Base-by-base conservation (phyloP, 106 monocot genomes). In the Phalaenopsis equestris region DNA sequence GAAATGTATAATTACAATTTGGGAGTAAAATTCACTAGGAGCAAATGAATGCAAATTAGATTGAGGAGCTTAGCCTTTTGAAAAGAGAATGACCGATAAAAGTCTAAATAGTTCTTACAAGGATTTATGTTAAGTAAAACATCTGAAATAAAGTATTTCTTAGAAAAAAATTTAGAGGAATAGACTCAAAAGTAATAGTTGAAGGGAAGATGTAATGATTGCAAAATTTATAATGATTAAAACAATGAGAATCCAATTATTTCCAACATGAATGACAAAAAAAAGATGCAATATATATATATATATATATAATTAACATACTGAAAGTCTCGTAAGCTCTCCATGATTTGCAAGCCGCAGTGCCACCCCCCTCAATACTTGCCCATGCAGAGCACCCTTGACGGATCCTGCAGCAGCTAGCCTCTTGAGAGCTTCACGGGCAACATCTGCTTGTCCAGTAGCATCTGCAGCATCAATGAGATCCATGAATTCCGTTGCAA, bases 401-500 rank as follows among this genome's bases (percentile, higher is more conserved):
- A 98, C 89, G 80, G 98, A 92, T 47, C 93, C 98, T 75, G 98
- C 98, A 78, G 92, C 88, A 82, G 98, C 92, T 73, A 98, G 84
- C 83, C 98, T 94, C 79, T 91, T 98, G 18, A 98, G 89, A 84
- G 89, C 92, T 81, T 98, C 98, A 82, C 92, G 92, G 24, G 98
- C 98, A 84, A 98, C 92, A 80, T 94, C 91, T 55, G 92, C 74
- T 78, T 94, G 98, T 64, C 92, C 98, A 42, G 98, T 98, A 56
- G 98, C 98, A 94, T 98, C 98, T 77, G 98, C 98, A 72, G 94
- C 94, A 83, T 98, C 98, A 86, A 94, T 92, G 68, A 98, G 91
- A 72, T 92, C 88, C 81, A 98, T 80, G 88, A 93, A 98, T 84
- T 98, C 98, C 82, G 91, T 91, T 18, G 91, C 92, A 88, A 98